Percentiles rank a stretch among this genome's conserved stretches.
These are phyloP conservation scores for Colletotrichum sansevieriae DNA, from an alignment of 2,329 filamentous ascomycete species.

Conservation along the genomic window DNA sequence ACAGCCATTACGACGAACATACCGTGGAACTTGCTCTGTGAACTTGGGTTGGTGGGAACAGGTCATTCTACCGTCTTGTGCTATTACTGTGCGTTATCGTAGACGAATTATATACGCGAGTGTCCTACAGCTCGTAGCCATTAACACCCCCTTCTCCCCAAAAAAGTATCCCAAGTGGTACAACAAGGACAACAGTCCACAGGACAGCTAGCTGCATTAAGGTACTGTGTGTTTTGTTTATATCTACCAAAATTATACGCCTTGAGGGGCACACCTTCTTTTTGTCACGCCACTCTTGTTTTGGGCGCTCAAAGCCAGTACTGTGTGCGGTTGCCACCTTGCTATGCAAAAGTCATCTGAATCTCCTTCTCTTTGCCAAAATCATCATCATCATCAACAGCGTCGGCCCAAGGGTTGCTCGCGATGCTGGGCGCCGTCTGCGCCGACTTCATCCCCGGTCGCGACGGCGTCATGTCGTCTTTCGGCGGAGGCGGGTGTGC, in stretches of 20 bases:
- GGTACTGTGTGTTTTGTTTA: slow-evolving; percentile 5
- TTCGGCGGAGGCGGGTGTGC: slow-evolving; percentile 49
- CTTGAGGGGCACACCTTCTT: background rate
- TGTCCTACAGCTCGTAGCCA: slow-evolving; percentile 9
- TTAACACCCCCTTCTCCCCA: slow-evolving; percentile 2
- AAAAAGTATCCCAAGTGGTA: slow-evolving; percentile 9
- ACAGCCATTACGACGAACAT: background rate
- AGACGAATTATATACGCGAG: slow-evolving; percentile 32
- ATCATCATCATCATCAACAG: slow-evolving; percentile 74
- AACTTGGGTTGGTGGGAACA: background rate
- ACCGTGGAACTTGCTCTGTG: background rate
- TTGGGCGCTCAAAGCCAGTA: background rate
- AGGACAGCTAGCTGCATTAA: slow-evolving; percentile 10
- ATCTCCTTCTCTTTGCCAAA: slow-evolving; percentile 82
- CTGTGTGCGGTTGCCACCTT: slow-evolving; percentile 1
- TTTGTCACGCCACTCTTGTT: slow-evolving; percentile 4
- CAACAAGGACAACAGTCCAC: slow-evolving; percentile 9
- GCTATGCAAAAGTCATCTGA: slow-evolving; percentile 82
- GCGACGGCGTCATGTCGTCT: slow-evolving; percentile 48
- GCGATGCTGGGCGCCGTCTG: slow-evolving; percentile 65
- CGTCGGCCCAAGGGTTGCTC: slow-evolving; percentile 77
- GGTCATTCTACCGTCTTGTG: background rate
- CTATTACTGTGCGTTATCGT: slow-evolving; percentile 21
- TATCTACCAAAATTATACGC: slow-evolving; percentile 13
- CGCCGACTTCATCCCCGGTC: slow-evolving; percentile 59